Conservation (phyloP, 2,329 filamentous ascomycete genomes). For the Thyridium curvatum region DNA sequence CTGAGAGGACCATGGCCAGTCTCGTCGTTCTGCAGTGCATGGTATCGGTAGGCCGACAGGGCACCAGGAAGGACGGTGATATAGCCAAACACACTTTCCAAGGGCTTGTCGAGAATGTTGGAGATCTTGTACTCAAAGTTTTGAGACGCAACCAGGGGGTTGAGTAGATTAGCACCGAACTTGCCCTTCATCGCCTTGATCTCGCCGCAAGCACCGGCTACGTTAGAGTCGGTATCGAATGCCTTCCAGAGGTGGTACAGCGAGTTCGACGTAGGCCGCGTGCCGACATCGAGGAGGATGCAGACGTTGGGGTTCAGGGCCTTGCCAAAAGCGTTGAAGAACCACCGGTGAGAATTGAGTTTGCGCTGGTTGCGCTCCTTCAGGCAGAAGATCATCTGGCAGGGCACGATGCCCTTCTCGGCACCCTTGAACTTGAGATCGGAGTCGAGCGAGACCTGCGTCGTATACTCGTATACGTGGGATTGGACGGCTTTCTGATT, state of each 20-base stretch:
- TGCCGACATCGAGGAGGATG: constrained; percentile 94
- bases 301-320: constrained; percentile 94
- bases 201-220: constrained; percentile 93
- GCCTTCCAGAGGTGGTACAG: constrained; percentile 99
- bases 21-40: constrained; percentile 93
- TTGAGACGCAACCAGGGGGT: constrained; percentile 91
- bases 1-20: constrained; percentile 91
- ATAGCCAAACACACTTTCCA: constrained; percentile 96
- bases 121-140: constrained; percentile 99
- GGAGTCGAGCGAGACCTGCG: constrained; percentile 90
- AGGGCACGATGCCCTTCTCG: constrained; percentile 97
- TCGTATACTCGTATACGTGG: constrained; percentile 98
- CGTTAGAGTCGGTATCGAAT: constrained; percentile 95
- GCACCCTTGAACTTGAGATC: constrained; percentile 98
- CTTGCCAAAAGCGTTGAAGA: constrained; percentile 95
- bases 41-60: constrained; percentile 90
- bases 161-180: constrained; percentile 74
- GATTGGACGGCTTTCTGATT: constrained; percentile 93
- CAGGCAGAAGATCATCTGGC: constrained; percentile 96
- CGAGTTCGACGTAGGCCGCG: constrained; percentile 79
- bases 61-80: constrained; percentile 96
- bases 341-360: constrained; percentile 97
- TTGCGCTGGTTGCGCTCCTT: constrained; percentile 98
- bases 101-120: constrained; percentile 94
- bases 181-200: constrained; percentile 96